Evolutionary conservation across 2,329 filamentous ascomycete genomes (phyloP).

Genomic region (Aspergillus jensenii): DNA sequence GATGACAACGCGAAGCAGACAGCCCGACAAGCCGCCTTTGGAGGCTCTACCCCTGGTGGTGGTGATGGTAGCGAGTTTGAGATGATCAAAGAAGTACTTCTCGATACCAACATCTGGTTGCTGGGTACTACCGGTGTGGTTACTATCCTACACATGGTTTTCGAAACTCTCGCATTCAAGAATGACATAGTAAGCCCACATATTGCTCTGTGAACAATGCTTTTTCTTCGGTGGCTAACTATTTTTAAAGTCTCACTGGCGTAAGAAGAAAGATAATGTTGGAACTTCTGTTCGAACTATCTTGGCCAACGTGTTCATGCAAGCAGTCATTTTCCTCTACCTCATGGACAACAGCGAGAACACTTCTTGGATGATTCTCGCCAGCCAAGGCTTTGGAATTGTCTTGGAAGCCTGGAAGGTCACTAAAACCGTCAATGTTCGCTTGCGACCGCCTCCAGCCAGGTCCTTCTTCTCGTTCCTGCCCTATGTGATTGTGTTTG

Average conservation of each 20-base stretch:
- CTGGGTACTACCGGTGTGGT: slow-evolving; percentile 81
- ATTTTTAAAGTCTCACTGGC: slow-evolving; percentile 69
- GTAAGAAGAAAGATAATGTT: slow-evolving; percentile 99
- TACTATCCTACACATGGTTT: slow-evolving; percentile 86
- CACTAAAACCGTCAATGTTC: slow-evolving; percentile 89
- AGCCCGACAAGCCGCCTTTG: slow-evolving; percentile 73
- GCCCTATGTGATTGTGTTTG: slow-evolving; percentile 79
- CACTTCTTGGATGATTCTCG: slow-evolving; percentile 98
- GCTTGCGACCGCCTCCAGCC: slow-evolving; percentile 67
- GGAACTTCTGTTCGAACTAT: slow-evolving; percentile 96
- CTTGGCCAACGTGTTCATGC: slow-evolving; percentile 97
- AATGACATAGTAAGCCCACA: slow-evolving; percentile 71
- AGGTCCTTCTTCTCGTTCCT: slow-evolving; percentile 71
- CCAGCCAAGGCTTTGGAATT: slow-evolving; percentile 84
- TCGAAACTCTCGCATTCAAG: slow-evolving; percentile 95
- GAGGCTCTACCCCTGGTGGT: slow-evolving; percentile 68
- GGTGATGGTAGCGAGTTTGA: slow-evolving; percentile 94
- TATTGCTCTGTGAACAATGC: neutral
- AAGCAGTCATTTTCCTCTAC: slow-evolving; percentile 92
- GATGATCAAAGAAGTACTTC: slow-evolving; percentile 91
- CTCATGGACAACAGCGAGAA: slow-evolving; percentile 96
- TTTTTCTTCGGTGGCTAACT: slow-evolving; percentile 15
- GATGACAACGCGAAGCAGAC: slow-evolving; percentile 86
- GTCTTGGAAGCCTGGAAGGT: slow-evolving; percentile 87
- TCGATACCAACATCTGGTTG: slow-evolving; percentile 92